Conservation (phyloP, 306 rosid genomes). For the Acacia crassicarpa region DNA sequence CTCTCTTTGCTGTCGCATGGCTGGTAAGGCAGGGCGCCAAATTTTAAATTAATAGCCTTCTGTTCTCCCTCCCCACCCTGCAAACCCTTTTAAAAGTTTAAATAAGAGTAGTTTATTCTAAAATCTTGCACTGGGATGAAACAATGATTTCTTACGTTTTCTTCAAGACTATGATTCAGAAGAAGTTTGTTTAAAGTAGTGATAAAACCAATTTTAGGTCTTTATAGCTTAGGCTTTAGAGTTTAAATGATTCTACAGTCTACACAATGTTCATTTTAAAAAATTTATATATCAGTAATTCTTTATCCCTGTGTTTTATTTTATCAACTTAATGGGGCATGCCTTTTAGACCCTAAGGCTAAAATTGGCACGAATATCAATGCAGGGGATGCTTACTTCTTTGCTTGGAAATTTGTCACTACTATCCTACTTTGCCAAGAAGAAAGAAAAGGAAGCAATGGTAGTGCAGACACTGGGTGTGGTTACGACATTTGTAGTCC, state of each 20-base stretch:
- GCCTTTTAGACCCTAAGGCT: slow-evolving; percentile 17
- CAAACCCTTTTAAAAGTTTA: not conserved
- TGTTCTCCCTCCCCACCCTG: not conserved
- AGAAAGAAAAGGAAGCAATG: slow-evolving; percentile 85
- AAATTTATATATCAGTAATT: not conserved
- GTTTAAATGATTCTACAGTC: not conserved
- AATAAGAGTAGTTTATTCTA: not conserved
- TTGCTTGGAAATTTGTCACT: slow-evolving; percentile 86
- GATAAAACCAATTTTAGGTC: not conserved
- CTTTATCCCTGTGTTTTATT: not conserved
- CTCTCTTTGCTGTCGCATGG: slow-evolving; percentile 73
- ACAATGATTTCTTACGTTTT: not conserved
- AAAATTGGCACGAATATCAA: slow-evolving; percentile 17
- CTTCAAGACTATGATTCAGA: not conserved
- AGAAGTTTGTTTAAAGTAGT: not conserved
- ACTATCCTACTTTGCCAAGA: slow-evolving; percentile 85
- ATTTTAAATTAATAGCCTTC: not conserved
- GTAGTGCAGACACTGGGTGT: slow-evolving; percentile 83
- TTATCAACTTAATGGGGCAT: not conserved
- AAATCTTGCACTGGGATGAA: not conserved
- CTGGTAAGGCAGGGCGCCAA: slow-evolving; percentile 37
- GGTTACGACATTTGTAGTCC: slow-evolving; percentile 58
- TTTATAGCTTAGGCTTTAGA: not conserved
- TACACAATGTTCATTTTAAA: slow-evolving; percentile 2
- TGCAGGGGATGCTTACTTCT: slow-evolving; percentile 87